phyloP scores from a whole-genome alignment of 2,329 filamentous ascomycete genomes.

The Ascochyta rabiei region DNA sequence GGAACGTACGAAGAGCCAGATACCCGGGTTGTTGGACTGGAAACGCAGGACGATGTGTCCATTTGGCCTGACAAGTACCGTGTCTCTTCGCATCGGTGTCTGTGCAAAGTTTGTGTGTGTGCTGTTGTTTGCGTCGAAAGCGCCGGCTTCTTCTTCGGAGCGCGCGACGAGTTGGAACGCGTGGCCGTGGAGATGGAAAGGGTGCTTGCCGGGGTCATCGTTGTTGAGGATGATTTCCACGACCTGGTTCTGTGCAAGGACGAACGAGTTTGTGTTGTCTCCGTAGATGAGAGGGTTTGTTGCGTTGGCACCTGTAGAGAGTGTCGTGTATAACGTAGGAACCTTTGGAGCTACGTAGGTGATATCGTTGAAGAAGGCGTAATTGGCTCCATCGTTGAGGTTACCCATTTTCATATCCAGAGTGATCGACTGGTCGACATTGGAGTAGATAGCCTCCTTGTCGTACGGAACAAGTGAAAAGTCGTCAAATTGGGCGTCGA shows the following conservation, averaged over 20 bases:
- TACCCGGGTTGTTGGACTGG: slow-evolving; percentile 56
- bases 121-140: slow-evolving; percentile 56
- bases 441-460: slow-evolving; percentile 62
- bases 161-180: slow-evolving; percentile 46
- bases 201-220: slow-evolving; percentile 69
- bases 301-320: slow-evolving; percentile 63
- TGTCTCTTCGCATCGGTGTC: slow-evolving; percentile 59
- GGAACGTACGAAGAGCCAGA: slow-evolving; percentile 38
- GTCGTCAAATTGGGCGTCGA: slow-evolving; percentile 73
- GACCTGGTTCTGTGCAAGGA: slow-evolving; percentile 70
- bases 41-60: slow-evolving; percentile 64
- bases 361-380: slow-evolving; percentile 71
- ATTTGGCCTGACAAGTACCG: slow-evolving; percentile 59
- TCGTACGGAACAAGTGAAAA: slow-evolving; percentile 73
- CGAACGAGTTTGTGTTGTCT: slow-evolving; percentile 61
- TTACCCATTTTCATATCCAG: slow-evolving; percentile 68
- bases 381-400: slow-evolving; percentile 69
- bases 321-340: slow-evolving; percentile 77
- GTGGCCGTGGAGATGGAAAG: slow-evolving; percentile 71
- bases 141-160: slow-evolving; percentile 41
- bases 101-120: slow-evolving; percentile 25
- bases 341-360: slow-evolving; percentile 78
- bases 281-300: slow-evolving; percentile 56
- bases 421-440: slow-evolving; percentile 68
- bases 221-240: slow-evolving; percentile 82